phyloP scores from a whole-genome alignment of 2,329 filamentous ascomycete genomes.

The Corynespora cassiicola region DNA sequence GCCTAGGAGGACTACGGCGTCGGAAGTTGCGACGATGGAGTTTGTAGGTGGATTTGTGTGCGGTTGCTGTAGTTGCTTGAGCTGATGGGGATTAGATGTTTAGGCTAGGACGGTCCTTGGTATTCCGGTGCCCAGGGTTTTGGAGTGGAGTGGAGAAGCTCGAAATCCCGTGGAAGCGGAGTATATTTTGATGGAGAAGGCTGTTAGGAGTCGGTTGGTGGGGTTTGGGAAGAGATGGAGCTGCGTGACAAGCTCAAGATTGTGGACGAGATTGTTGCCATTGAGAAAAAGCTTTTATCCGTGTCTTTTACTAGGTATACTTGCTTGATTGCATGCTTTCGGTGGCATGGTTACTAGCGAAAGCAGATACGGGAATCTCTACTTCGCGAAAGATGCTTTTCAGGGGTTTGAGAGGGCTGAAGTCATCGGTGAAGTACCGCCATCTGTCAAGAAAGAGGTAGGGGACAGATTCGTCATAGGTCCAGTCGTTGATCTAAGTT shows the following conservation, averaged over 20 bases:
- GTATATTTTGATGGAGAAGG: constrained; percentile 39
- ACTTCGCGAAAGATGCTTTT: constrained; percentile 41
- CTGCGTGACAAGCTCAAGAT: constrained; percentile 33
- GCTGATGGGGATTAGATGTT: constrained; percentile 6
- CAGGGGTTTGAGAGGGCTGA: constrained; percentile 36
- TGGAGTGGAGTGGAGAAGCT: constrained; percentile 21
- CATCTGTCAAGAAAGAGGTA: constrained; percentile 37
- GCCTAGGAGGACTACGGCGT: constrained; percentile 17
- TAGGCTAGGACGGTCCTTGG: constrained; percentile 22
- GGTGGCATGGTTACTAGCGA: constrained; percentile 14
- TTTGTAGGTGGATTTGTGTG: constrained; percentile 18
- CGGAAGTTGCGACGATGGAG: constrained; percentile 29
- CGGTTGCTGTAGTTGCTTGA: constrained; percentile 1
- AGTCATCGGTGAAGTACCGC: constrained; percentile 28
- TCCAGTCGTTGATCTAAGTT: constrained; percentile 40
- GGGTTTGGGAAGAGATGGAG: constrained; percentile 36
- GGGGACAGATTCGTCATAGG: constrained; percentile 45
- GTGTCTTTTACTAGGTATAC: constrained; percentile 41
- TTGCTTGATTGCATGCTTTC: constrained; percentile 3
- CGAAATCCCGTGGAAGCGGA: constrained; percentile 28
- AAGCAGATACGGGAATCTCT: constrained; percentile 47
- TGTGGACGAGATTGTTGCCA: constrained; percentile 41
- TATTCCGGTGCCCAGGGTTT: constrained; percentile 29
- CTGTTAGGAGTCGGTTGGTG: constrained; percentile 34
- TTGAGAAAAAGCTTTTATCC: constrained; percentile 47